A percentile compares a stretch with the other conserved stretches of the same genome.
Conservation (phyloP, 2,329 filamentous ascomycete genomes). For the Monosporascus sp. region DNA sequence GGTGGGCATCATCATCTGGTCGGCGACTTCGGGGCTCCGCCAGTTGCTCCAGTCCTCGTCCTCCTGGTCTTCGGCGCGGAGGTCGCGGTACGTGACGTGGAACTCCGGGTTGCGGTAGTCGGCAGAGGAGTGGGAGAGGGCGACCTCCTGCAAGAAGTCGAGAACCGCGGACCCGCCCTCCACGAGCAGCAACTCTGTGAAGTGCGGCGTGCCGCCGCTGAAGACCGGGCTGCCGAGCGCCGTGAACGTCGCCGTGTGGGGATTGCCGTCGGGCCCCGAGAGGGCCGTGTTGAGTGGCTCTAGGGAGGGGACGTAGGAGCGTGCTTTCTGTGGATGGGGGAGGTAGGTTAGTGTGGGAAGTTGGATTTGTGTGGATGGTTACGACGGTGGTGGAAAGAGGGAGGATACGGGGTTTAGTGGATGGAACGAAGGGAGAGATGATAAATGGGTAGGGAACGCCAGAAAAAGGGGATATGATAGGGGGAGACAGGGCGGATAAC, state of each 20-base stretch:
- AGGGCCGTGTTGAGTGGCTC: conserved; percentile 49
- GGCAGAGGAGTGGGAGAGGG: conserved; percentile 22
- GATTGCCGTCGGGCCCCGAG: conserved; percentile 45
- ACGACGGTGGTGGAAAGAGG: not conserved
- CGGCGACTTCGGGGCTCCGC: not conserved
- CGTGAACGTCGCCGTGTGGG: conserved; percentile 32
- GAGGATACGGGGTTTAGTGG: not conserved
- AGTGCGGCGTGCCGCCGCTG: conserved; percentile 56
- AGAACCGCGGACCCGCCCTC: conserved; percentile 49
- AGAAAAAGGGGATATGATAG: not conserved
- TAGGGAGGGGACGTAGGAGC: conserved; percentile 54
- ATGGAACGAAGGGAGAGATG: not conserved
- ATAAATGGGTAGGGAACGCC: conserved; percentile 12
- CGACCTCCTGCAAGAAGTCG: conserved; percentile 56
- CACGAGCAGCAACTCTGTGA: conserved; percentile 60
- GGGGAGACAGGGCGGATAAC: conserved; percentile 11
- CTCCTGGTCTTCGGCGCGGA: conserved; percentile 3
- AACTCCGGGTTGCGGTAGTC: conserved; percentile 37
- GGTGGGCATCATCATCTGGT: not conserved
- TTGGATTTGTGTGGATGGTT: conserved; percentile 22
- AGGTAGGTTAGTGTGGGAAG: too few species aligned
- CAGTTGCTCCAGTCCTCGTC: conserved; percentile 25
- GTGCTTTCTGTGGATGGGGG: conserved; percentile 42
- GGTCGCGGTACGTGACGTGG: conserved; percentile 21
- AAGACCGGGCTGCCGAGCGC: conserved; percentile 60